A percentile compares a stretch with the other conserved stretches of the same genome.
Evolutionary conservation across 1,284 basidiomycete species (phyloP).

Genomic region (Testicularia cyperi): DNA sequence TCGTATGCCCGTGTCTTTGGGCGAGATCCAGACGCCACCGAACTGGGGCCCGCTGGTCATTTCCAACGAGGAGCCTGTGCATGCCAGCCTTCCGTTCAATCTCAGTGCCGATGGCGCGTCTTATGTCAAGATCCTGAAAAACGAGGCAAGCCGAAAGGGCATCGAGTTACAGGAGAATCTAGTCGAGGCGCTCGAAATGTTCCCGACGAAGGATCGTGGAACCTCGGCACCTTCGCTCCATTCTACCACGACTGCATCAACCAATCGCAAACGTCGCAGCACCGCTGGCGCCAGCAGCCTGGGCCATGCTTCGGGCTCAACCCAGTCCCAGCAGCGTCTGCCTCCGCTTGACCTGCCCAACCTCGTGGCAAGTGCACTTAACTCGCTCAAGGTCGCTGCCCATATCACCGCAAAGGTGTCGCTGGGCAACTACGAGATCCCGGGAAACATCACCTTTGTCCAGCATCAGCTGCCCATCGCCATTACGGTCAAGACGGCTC

Average conservation of each 20-base stretch:
- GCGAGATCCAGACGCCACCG: conserved; percentile 27
- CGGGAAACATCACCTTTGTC: conserved; percentile 36
- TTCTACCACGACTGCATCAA: too few relatives aligned
- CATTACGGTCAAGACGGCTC: conserved; percentile 39
- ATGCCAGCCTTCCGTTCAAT: conserved; percentile 38
- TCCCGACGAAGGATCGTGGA: too few relatives aligned
- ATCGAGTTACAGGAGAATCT: conserved; percentile 43
- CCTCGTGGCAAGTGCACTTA: conserved; percentile 32
- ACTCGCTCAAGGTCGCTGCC: conserved; percentile 38
- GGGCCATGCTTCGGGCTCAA: too few relatives aligned
- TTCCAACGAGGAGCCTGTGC: conserved; percentile 16
- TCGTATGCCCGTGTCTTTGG: conserved; percentile 22
- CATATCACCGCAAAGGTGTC: conserved; percentile 27
- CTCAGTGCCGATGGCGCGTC: conserved; percentile 39
- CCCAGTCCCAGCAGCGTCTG: too few relatives aligned
- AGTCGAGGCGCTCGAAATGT: conserved; percentile 29
- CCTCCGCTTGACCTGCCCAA: conserved; percentile 32
- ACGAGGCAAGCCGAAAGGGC: conserved; percentile 24
- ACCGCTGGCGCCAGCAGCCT: conserved; percentile 1
- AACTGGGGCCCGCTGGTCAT: conserved; percentile 36
- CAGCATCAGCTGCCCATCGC: conserved; percentile 47
- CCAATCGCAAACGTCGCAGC: too few relatives aligned
- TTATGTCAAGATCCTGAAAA: conserved; percentile 39
- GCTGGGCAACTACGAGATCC: conserved; percentile 41
- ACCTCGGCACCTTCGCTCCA: too few relatives aligned